A percentile compares a stretch with the other conserved stretches of the same genome.
Evolutionary conservation across 345 rosid genomes (phyloP).

Genomic region (Psidium guajava): DNA sequence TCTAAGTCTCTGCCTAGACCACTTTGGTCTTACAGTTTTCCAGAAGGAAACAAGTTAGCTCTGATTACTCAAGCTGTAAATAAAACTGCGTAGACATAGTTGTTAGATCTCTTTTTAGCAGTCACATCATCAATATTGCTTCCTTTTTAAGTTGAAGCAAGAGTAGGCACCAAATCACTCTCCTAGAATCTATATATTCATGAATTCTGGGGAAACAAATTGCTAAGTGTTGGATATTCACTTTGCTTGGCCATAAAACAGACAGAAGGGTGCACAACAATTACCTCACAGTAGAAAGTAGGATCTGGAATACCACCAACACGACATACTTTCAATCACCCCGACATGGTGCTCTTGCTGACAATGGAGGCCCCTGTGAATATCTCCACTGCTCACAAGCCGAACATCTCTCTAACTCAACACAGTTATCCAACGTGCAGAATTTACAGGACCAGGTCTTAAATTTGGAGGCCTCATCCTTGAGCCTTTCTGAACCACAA

Average conservation of each 20-base stretch:
- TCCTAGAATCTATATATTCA: background rate
- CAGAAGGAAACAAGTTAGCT: background rate
- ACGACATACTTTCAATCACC: conserved; percentile 37
- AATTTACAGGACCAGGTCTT: conserved; percentile 67
- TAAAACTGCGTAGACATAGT: background rate
- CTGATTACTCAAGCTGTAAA: background rate
- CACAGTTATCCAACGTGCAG: conserved; percentile 59
- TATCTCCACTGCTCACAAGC: conserved; percentile 89
- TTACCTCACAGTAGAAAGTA: background rate
- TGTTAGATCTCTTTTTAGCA: background rate
- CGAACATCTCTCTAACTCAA: conserved; percentile 51
- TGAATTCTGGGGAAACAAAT: background rate
- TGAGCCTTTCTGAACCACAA: conserved; percentile 45
- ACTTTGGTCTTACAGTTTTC: background rate
- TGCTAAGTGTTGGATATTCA: background rate
- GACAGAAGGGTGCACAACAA: background rate
- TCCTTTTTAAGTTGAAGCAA: background rate
- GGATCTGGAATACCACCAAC: background rate
- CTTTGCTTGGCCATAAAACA: background rate
- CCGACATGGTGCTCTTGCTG: conserved; percentile 38
- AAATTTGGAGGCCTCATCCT: conserved; percentile 25
- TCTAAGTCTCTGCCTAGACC: background rate
- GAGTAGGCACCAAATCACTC: background rate
- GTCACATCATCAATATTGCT: background rate
- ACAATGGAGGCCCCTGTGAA: conserved; percentile 57